phyloP scores from a whole-genome alignment of 805 yeast genomes.

The Candida methanosorbosa region DNA sequence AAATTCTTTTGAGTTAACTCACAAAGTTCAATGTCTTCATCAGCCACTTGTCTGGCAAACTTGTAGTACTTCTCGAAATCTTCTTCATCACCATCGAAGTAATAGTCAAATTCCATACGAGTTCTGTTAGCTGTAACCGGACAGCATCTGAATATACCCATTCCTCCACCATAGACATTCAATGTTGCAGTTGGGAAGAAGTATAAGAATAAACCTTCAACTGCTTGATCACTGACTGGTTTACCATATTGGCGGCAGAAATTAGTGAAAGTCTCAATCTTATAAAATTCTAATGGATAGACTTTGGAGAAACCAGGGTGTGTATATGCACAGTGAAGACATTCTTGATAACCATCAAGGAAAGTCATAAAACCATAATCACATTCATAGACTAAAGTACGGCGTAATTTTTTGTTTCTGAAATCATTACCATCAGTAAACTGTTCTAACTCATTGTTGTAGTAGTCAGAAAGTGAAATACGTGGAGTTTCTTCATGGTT shows the following conservation, averaged over 20 bases:
- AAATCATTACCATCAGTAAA: constrained; percentile 13
- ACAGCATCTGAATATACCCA: constrained; percentile 19
- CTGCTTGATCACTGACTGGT: constrained; percentile 7
- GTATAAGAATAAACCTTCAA: constrained; percentile 17
- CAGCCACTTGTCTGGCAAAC: constrained; percentile 24
- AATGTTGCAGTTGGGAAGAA: constrained; percentile 21
- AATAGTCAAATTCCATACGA: constrained; percentile 24
- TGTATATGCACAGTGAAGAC: constrained; percentile 19
- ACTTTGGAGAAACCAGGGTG: constrained; percentile 19
- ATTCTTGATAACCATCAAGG: constrained; percentile 21
- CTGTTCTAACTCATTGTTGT: constrained; percentile 11
- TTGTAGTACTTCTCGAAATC: constrained; percentile 18
- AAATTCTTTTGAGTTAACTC: constrained; percentile 21
- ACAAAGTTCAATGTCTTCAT: constrained; percentile 21
- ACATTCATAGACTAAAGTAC: constrained; percentile 15
- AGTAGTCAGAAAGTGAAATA: constrained; percentile 10
- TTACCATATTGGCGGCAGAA: constrained; percentile 20
- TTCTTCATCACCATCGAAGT: constrained; percentile 18
- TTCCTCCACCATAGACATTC: constrained; percentile 21
- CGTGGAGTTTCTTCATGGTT: constrained; percentile 14
- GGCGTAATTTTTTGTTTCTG: constrained; percentile 10
- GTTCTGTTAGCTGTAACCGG: constrained; percentile 18
- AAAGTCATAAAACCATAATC: constrained; percentile 17
- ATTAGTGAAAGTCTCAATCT: constrained; percentile 17
- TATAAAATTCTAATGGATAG: constrained; percentile 19